Percentiles rank a stretch among this genome's conserved stretches.
Conservation (phyloP, 2,329 filamentous ascomycete genomes). For the Gnomoniopsis smithogilvyi region DNA sequence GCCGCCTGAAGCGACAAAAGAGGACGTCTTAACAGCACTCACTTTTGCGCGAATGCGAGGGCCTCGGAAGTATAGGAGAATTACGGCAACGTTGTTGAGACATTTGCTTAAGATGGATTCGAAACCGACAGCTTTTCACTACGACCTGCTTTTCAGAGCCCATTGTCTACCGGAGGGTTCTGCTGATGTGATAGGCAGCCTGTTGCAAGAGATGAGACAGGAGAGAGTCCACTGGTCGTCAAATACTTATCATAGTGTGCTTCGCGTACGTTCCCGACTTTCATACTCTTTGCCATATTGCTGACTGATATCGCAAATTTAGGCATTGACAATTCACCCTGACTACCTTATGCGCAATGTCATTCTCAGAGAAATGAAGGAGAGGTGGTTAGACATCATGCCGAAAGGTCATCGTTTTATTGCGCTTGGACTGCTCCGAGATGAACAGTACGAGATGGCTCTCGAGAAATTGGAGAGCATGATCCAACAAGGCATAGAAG, state of each 20-base stretch:
- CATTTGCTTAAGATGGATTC: slow-evolving; percentile 55
- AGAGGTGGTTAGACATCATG: slow-evolving; percentile 65
- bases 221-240: slow-evolving; percentile 61
- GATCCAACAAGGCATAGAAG: slow-evolving; percentile 47
- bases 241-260: slow-evolving; percentile 65
- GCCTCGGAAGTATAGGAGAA: slow-evolving; percentile 20
- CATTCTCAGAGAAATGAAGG: slow-evolving; percentile 70
- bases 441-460: slow-evolving; percentile 80
- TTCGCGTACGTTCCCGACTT: slow-evolving; percentile 52
- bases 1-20: slow-evolving; percentile 26
- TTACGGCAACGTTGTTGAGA: slow-evolving; percentile 40
- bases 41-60: slow-evolving; percentile 30
- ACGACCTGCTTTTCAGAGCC: slow-evolving; percentile 70
- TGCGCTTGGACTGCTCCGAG: slow-evolving; percentile 71
- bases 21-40: slow-evolving; percentile 46
- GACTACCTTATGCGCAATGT: slow-evolving; percentile 74
- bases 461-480: slow-evolving; percentile 68
- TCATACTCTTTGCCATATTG: slow-evolving; percentile 16
- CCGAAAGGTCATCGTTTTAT: slow-evolving; percentile 64
- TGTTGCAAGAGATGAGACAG: slow-evolving; percentile 71
- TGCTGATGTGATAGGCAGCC: slow-evolving; percentile 54
- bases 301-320: slow-evolving; percentile 10
- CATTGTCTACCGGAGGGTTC: slow-evolving; percentile 69
- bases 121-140: slow-evolving; percentile 57
- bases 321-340: slow-evolving; percentile 77